Evolutionary conservation across 352 stramenopile genomes (phyloP).

Genomic region (Globisporangium yorkense): DNA sequence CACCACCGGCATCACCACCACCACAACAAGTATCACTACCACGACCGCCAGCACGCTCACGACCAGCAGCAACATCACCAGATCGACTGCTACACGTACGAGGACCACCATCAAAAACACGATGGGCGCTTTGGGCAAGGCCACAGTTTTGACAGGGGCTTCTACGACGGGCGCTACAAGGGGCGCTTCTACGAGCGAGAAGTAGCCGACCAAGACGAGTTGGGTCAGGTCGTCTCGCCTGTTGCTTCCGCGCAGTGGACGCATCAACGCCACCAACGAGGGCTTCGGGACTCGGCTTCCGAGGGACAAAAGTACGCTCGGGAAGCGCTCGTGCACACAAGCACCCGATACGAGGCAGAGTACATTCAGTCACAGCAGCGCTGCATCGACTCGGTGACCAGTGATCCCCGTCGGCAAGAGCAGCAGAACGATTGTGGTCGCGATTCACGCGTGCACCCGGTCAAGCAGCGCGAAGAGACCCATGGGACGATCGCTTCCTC

Average conservation of each 20-base stretch:
- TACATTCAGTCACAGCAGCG: neutral
- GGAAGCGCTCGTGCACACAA: neutral
- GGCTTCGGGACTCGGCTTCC: neutral
- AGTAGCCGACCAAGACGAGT: neutral
- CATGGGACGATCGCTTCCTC: neutral
- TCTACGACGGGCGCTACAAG: constrained; percentile 4
- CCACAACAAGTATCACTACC: constrained; percentile 13
- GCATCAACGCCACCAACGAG: neutral
- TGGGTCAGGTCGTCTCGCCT: neutral
- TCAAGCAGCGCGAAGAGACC: neutral
- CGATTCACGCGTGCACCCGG: neutral
- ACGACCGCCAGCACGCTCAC: constrained; percentile 3
- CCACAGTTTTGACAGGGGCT: neutral
- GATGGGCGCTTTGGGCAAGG: constrained; percentile 1
- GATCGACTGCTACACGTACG: constrained; percentile 9
- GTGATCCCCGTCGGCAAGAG: neutral
- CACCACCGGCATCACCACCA: constrained; percentile 9
- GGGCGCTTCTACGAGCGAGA: neutral
- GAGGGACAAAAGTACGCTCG: neutral
- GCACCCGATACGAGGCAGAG: neutral
- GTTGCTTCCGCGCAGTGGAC: neutral
- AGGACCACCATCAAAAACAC: constrained; percentile 3
- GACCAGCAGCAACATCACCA: constrained; percentile 5
- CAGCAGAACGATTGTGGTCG: neutral
- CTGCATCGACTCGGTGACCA: neutral